Evolutionary conservation across 495 filamentous ascomycete species (phyloP), one percentile per base, ranked within the genome.

Genomic region (Neurospora sp.): DNA sequence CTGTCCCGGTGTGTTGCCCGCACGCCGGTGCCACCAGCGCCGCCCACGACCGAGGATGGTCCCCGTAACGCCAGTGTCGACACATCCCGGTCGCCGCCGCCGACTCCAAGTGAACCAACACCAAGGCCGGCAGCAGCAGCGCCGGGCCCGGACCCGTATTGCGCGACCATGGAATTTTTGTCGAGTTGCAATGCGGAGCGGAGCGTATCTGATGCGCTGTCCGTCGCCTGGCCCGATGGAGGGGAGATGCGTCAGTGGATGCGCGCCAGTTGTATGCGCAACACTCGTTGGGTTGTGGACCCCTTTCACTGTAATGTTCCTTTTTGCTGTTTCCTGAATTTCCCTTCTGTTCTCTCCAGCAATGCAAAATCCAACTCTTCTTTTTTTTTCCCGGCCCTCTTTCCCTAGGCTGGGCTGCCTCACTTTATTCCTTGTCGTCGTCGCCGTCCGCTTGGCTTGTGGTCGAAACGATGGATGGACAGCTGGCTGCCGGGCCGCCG

Each of bases 21-120:
- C 83, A 71, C 42, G 20, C 71, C 73, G 69, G 72, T 70, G 69
- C 75, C 66, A 37, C 62, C 66, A 31, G 72, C 72, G 39, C 73
- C 75, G 41, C 81, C 83, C 46, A 84, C 78, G 23, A 91, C 86
- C 20, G 92, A 92, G 23, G 88, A 84, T 11, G 89, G 82, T 70
- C 87, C 84, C 77, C 80, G 82, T 84, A 90, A 77, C 86, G 85
- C 88, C 85, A 84, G 78, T 38, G 78, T 81, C 70, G 79, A 77
- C 70, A 78, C 84, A 18, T 66, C 54, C 54, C 54, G 54, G 77
- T 92, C 92, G 79, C 74, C 74, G 74, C 66, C 72, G 78, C 54
- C 54, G 0, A 66, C 54, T 1, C 54, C 54, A 31, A 62, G 54
- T 35, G 54, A 66, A 2, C 54, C 54, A 66, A 66, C 54, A 35